Conservation (phyloP, 2,329 filamentous ascomycete species). For the Ascochyta rabiei region DNA sequence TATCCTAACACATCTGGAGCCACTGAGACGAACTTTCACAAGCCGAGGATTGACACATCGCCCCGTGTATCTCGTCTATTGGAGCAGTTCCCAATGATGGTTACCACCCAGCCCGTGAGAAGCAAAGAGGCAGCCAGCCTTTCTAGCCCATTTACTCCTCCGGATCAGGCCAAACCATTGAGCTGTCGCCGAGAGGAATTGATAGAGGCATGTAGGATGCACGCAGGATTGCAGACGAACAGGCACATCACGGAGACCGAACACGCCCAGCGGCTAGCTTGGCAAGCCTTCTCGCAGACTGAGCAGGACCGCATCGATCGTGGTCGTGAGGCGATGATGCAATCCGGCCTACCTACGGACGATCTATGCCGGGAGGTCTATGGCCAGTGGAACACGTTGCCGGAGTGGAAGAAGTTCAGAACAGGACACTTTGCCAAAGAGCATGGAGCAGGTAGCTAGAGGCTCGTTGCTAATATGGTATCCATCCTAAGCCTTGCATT, state of each 20-base stretch:
- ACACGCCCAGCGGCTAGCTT: constrained; percentile 20
- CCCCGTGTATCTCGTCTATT: constrained; percentile 20
- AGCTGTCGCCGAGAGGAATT: neutral
- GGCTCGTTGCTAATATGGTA: neutral
- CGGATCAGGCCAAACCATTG: neutral
- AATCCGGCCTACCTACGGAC: constrained; percentile 16
- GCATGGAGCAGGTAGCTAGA: neutral
- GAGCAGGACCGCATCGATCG: constrained; percentile 13
- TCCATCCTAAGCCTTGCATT: neutral
- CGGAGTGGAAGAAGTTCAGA: constrained; percentile 28
- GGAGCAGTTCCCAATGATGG: constrained; percentile 20
- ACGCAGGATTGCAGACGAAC: constrained; percentile 17
- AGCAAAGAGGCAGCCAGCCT: too few species aligned
- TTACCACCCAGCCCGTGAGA: neutral
- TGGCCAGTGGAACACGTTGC: constrained; percentile 22
- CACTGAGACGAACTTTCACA: constrained; percentile 18
- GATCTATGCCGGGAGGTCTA: constrained; percentile 19
- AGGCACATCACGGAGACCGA: constrained; percentile 18
- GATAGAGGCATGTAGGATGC: neutral
- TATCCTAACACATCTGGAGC: constrained; percentile 14
- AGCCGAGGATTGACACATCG: constrained; percentile 25
- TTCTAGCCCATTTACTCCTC: neutral
- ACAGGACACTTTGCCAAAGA: constrained; percentile 22
- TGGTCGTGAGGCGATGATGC: constrained; percentile 24
- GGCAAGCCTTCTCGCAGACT: constrained; percentile 21